These are phyloP conservation scores for Coniochaeta sp. DNA, from an alignment of 2,329 filamentous ascomycete genomes.

Conservation along the genomic window DNA sequence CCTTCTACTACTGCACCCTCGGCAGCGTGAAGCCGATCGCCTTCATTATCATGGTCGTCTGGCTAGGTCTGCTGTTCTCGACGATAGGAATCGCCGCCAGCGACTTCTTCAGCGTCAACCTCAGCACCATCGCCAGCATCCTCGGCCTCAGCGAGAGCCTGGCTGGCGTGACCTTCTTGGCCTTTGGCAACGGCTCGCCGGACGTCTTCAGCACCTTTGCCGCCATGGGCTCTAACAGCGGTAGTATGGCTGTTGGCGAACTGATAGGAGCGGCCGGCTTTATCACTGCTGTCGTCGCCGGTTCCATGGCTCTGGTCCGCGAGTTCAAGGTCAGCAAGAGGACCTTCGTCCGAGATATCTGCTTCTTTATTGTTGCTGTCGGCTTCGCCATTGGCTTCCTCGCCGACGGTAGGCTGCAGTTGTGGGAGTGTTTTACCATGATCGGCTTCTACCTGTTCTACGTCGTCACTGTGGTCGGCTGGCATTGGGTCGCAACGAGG, in stretches of 20 bases:
- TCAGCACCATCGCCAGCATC: slow-evolving; percentile 84
- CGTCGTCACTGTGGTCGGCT: slow-evolving; percentile 77
- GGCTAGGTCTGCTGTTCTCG: slow-evolving; percentile 86
- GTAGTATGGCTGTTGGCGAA: slow-evolving; percentile 93
- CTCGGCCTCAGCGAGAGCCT: slow-evolving; percentile 93
- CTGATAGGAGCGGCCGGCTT: slow-evolving; percentile 92
- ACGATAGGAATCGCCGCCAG: slow-evolving; percentile 97
- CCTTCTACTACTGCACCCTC: slow-evolving; percentile 82
- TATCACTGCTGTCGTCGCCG: slow-evolving; percentile 92
- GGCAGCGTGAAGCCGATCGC: slow-evolving; percentile 62
- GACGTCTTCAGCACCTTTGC: slow-evolving; percentile 99
- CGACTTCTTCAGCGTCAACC: slow-evolving; percentile 96
- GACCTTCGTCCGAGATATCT: slow-evolving; percentile 85
- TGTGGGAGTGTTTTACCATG: slow-evolving; percentile 91
- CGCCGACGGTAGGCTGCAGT: slow-evolving; percentile 70
- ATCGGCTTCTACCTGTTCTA: slow-evolving; percentile 88
- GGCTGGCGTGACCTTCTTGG: slow-evolving; percentile 91
- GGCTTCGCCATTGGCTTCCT: slow-evolving; percentile 83
- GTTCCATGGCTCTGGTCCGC: slow-evolving; percentile 93
- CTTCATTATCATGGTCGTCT: slow-evolving; percentile 70
- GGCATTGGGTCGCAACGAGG: slow-evolving; percentile 79
- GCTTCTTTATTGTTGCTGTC: slow-evolving; percentile 84
- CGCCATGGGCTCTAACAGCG: slow-evolving; percentile 93
- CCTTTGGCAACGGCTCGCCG: slow-evolving; percentile 95
- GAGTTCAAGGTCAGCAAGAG: slow-evolving; percentile 87